Evolutionary conservation across 345 rosid genomes (phyloP).

Genomic region (Ceriops tagal): DNA sequence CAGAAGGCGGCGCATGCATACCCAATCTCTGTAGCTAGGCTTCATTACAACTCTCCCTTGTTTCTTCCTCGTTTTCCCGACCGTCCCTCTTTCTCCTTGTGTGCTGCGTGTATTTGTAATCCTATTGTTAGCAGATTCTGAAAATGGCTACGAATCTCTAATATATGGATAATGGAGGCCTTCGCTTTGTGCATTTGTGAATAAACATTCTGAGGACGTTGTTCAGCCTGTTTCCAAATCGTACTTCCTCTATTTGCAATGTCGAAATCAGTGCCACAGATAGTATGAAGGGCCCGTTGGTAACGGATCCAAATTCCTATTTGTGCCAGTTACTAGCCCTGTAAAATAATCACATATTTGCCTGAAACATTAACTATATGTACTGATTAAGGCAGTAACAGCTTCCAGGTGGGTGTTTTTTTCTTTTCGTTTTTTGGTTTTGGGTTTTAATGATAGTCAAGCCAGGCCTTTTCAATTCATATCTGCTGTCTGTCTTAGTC

Average conservation of each 20-base stretch:
- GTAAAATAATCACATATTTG: too few relatives aligned
- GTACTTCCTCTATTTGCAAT: background rate
- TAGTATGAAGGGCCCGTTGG: too few relatives aligned
- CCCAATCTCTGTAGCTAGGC: conserved; percentile 75
- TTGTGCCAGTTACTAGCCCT: too few relatives aligned
- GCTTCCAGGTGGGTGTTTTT: too few relatives aligned
- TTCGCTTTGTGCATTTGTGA: background rate
- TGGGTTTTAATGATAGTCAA: too few relatives aligned
- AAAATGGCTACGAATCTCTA: background rate
- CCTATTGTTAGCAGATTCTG: background rate
- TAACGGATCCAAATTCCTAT: too few relatives aligned
- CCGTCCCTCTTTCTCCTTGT: background rate
- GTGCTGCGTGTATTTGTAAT: background rate
- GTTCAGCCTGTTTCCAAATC: background rate
- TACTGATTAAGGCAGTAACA: too few relatives aligned
- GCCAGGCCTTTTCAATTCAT: too few relatives aligned
- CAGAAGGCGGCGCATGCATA: conserved; percentile 76
- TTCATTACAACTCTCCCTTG: background rate
- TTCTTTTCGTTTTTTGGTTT: too few relatives aligned
- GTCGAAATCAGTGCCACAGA: too few relatives aligned
- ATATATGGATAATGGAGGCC: background rate
- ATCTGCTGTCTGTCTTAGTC: too few relatives aligned
- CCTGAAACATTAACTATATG: too few relatives aligned
- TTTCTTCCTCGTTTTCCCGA: background rate
- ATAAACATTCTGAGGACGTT: background rate